Base-by-base conservation (phyloP, 106 monocot species). In the Vanilla planifolia region DNA sequence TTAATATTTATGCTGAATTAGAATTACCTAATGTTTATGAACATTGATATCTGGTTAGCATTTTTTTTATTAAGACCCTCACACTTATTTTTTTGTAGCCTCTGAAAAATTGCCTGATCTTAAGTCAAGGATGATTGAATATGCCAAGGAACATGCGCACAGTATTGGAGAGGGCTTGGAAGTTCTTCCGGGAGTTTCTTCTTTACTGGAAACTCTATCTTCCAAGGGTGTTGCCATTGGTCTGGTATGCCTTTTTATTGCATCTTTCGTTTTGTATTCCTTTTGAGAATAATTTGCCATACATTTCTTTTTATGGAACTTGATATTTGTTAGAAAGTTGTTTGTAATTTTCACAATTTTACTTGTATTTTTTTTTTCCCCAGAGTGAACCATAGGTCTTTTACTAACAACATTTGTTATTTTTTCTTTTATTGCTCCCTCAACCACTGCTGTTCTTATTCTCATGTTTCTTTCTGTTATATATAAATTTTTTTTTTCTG, bases 61-160 rank as follows among this genome's bases (percentile, higher is more conserved):
- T 63, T 44, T 63, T 6, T 25, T 43, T 44, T 43, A 22, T 14
- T 58, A 33, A n/a, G 20, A 29, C 34, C n/a, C 23, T 58, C 57
- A n/a, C 46, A 27, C 43, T 26, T 43, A 15, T 60, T 33, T 35
- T 30, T 48, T 77, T 77, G 33, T 73, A 2, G 68, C 77, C 33
- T 43, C 36, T 21, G 81, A 68, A 64, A 77, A 64, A 43, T 62
- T 82, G 29, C 68, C 76, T 43, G 77, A 78, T 33, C 51, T 82
- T 64, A 82, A 77, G 61, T 33, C 35, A 37, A 82, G 34, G 36
- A 82, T 82, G 81, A 42, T 82, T 43, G 77, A 73, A 43, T 82
- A 82, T 77, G 77, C 81, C 10, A 62, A 26, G 61, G 60, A 65
- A 24, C 67, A 77, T 61, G 64, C 26, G 26, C 52, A 77, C 24